Evolutionary conservation across 805 yeast species (phyloP), one percentile per base, ranked within the genome.

Genomic region (Starmera pachycereana): DNA sequence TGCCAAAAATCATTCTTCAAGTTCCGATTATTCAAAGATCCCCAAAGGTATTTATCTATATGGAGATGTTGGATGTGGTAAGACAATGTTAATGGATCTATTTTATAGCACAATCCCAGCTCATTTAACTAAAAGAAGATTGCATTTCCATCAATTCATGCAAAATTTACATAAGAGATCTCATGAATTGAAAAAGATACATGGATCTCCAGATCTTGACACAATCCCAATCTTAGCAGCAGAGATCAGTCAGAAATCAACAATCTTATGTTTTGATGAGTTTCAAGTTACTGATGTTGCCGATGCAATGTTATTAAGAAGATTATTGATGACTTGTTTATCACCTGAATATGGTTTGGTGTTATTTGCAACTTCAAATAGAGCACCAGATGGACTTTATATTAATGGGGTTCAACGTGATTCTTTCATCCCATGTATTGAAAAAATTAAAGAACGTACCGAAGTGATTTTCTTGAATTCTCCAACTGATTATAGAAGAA

Each of bases 21-120:
- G 48, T 30, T 45, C 46, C 8, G 59, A 53, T 34, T 66, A 61
- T 27, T 60, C 60, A 14, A 51, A 51, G 3, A 67, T 79, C 12
- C 96, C 92, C 2, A 68, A 72, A 48, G 98, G 98, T 5, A 81
- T 92, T 8, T 92, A 92, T 54, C 68, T 92, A 28, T 92, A 85
- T 60, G 98, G 98, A 18, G 97, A 92, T 59, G 98, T 92, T 34
- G 98, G 98, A 2, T 89, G 97, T 61, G 98, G 98, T 4, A 90
- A 92, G 57, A 92, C 98, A 8, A 90, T 92, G 97, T 67, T 92
- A 44, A 90, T 92, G 97, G 97, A 92, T 60, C 67, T 92, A 48
- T 92, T 92, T 53, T 92, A 89, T 61, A 67, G 75, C 16, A 86
- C 96, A 0, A 72, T 90, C 13, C 97, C 97, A 0, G 38, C 61